Evolutionary conservation across 345 rosid species (phyloP).

Genomic region (Citrus sinensis): DNA sequence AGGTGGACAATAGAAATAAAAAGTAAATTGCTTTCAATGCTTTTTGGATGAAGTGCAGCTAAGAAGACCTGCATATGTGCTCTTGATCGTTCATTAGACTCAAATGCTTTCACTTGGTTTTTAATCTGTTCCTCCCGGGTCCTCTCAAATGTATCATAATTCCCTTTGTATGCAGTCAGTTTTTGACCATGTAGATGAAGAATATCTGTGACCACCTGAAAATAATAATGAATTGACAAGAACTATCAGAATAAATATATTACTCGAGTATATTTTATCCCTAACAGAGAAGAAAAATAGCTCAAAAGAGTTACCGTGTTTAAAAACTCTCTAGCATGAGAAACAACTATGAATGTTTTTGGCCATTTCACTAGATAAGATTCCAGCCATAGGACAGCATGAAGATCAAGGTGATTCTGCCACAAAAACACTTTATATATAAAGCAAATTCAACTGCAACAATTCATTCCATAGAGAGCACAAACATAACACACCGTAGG

Average conservation of each 20-base stretch:
- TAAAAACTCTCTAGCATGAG: slow-evolving; percentile 98
- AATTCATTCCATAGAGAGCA: not conserved
- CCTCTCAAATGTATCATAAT: slow-evolving; percentile 87
- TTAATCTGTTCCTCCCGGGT: slow-evolving; percentile 83
- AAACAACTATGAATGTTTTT: slow-evolving; percentile 93
- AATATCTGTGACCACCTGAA: slow-evolving; percentile 96
- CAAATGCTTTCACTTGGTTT: slow-evolving; percentile 91
- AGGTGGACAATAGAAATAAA: slow-evolving; percentile 2
- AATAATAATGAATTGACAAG: slow-evolving; percentile 8
- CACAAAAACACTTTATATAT: slow-evolving; percentile 15
- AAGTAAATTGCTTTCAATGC: not conserved
- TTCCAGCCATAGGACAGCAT: slow-evolving; percentile 98
- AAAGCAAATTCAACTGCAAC: slow-evolving; percentile 7
- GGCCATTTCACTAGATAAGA: slow-evolving; percentile 94
- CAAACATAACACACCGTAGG: slow-evolving; percentile 63
- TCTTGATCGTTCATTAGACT: slow-evolving; percentile 76
- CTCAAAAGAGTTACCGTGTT: slow-evolving; percentile 58
- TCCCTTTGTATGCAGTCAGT: slow-evolving; percentile 69
- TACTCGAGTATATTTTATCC: not conserved
- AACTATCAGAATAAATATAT: not conserved
- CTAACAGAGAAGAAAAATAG: slow-evolving; percentile 1
- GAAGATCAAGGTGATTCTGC: slow-evolving; percentile 99
- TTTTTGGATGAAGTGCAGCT: not conserved
- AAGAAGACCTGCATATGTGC: slow-evolving; percentile 87
- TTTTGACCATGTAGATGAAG: slow-evolving; percentile 89